Evolutionary conservation across 2,329 filamentous ascomycete genomes (phyloP), one percentile per base, ranked within the genome.

Genomic region (Penicillium sp.): DNA sequence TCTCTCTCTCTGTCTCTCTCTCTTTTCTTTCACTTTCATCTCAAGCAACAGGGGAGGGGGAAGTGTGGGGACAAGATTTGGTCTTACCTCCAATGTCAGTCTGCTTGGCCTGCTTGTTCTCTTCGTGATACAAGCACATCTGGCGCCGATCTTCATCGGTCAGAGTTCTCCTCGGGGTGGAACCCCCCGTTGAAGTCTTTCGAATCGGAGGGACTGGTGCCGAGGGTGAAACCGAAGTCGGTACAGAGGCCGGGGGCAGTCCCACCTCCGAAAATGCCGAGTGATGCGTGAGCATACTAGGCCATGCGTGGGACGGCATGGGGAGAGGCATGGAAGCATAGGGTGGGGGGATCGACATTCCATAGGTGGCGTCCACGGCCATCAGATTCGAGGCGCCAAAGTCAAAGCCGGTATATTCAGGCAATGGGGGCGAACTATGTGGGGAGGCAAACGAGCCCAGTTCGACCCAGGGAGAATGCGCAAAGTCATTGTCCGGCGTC

Each of bases 51-150:
- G 18, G 18, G 18, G 18, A 18, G 18, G 18, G 18, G 18, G 18
- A 18, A 18, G 18, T 18, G 18, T 18, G 24, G 9, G 3, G 5
- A 7, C 34, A 2, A n/a, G n/a, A 3, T n/a, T 34, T 18, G 24
- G 34, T 66, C 80, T 68, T 75, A 87, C 84, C 80, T 71, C 93
- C 93, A 71, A 98, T 98, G 64, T 97, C 91, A 13, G 90, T 93
- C 73, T 98, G 93, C 72, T 95, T 95, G 39, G 89, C 84, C 42
- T 82, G 85, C 24, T 91, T 93, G 65, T 97, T 85, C 53, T 95
- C 86, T 65, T 93, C 86, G 60, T 91, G 87, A 68, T 91, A 96
- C 64, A 89, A 81, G 69, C 93, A 98, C 90, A 98, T 98, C 39
- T 83, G 81, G 56, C 90, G 81, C 55, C 93, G 86, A 66, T 97